phyloP scores from a whole-genome alignment of 2,329 filamentous ascomycete species.

The Cercospora zeina region DNA sequence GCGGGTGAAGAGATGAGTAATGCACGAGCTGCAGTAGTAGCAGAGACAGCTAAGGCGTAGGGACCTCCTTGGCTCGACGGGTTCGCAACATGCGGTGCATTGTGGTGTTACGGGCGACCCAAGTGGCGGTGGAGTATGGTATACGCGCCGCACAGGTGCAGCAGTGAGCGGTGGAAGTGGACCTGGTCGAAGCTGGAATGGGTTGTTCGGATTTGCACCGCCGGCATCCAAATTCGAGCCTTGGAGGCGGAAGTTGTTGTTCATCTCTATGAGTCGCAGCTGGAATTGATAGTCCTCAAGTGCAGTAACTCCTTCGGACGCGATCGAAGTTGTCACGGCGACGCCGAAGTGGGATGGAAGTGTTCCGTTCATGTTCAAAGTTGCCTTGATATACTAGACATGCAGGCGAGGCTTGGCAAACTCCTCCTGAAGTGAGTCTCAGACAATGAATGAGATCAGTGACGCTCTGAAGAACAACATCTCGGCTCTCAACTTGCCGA shows the following conservation, averaged over 20 bases:
- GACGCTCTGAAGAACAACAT: neutral
- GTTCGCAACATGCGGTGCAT: constrained; percentile 16
- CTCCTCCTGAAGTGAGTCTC: neutral
- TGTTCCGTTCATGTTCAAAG: neutral
- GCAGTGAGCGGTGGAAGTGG: neutral
- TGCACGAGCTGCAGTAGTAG: constrained; percentile 20
- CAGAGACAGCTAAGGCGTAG: constrained; percentile 23
- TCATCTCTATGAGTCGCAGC: neutral
- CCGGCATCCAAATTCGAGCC: neutral
- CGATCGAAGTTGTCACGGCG: neutral
- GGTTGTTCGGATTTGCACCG: neutral
- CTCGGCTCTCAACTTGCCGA: neutral
- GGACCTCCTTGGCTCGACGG: neutral
- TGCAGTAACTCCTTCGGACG: neutral
- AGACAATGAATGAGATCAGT: constrained; percentile 7
- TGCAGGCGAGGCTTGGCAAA: neutral
- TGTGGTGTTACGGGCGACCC: neutral
- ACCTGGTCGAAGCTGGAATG: neutral
- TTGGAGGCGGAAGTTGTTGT: neutral
- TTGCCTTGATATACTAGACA: neutral
- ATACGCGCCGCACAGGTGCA: neutral
- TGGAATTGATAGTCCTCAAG: constrained; percentile 1
- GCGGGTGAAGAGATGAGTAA: constrained; percentile 16
- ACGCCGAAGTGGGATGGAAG: neutral
- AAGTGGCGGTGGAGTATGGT: neutral